Evolutionary conservation across 768 basidiomycete species (phyloP).

Genomic region (Lentinula boryana): DNA sequence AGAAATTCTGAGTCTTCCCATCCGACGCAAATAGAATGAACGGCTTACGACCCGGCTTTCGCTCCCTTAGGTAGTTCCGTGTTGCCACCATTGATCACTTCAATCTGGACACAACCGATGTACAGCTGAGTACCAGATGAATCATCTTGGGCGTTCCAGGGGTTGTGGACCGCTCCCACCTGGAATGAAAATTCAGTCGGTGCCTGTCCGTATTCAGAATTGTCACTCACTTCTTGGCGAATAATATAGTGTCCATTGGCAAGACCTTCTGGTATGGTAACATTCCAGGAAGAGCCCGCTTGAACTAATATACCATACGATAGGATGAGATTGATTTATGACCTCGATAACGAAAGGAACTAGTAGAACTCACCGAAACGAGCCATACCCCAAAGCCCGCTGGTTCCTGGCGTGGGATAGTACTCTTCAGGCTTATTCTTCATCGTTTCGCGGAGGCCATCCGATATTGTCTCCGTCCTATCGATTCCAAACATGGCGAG

Average conservation of each 20-base stretch:
- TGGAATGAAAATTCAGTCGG: not conserved
- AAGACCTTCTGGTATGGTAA: constrained; percentile 1
- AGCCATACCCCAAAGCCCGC: constrained; percentile 11
- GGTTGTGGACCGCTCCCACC: constrained; percentile 3
- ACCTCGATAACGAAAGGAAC: not conserved
- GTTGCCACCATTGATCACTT: constrained; percentile 14
- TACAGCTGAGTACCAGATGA: constrained; percentile 5
- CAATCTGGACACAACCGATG: constrained; percentile 13
- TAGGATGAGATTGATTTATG: not conserved
- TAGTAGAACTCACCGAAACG: not conserved
- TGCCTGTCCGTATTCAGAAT: not conserved
- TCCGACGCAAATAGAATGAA: not conserved
- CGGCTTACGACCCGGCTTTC: constrained; percentile 12
- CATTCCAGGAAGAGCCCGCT: not conserved
- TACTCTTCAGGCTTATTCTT: constrained; percentile 9
- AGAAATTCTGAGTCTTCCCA: no score
- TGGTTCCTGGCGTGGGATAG: constrained; percentile 4
- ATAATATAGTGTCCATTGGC: constrained; percentile 5
- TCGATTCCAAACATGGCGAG: constrained; percentile 5
- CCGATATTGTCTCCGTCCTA: constrained; percentile 4
- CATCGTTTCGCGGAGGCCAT: constrained; percentile 7
- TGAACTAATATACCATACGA: not conserved
- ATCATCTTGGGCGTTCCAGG: not conserved
- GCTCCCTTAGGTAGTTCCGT: constrained; percentile 12
- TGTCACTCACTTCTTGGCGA: not conserved